Conservation (phyloP, 805 yeast genomes). For the Pichia paraexigua region DNA sequence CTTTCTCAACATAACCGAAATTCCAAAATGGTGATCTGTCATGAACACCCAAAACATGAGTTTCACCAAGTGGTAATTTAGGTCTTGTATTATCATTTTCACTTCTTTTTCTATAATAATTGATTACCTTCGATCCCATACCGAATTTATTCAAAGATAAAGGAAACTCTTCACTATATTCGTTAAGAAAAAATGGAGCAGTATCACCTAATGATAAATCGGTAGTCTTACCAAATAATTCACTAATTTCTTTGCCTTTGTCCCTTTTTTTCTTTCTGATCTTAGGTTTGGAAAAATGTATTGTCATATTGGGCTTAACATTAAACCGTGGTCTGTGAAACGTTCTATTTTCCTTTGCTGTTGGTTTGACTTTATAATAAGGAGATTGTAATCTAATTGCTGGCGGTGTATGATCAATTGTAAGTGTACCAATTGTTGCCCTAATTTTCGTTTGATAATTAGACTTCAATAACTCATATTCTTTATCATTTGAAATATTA, state of each 20-base stretch:
- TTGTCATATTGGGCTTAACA: constrained; percentile 68
- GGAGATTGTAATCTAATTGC: constrained; percentile 86
- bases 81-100: constrained; percentile 84
- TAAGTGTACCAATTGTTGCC: constrained; percentile 83
- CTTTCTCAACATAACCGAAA: constrained; percentile 93
- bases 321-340: constrained; percentile 75
- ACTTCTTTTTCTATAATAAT: constrained; percentile 78
- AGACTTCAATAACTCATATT: constrained; percentile 72
- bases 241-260: constrained; percentile 71
- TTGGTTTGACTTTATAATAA: constrained; percentile 70
- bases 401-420: constrained; percentile 86
- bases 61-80: constrained; percentile 83
- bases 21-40: constrained; percentile 98
- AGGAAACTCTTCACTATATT: constrained; percentile 87
- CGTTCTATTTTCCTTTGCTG: constrained; percentile 59
- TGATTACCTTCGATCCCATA: constrained; percentile 90
- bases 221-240: constrained; percentile 58
- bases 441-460: constrained; percentile 89
- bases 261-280: constrained; percentile 82
- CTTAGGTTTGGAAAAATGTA: constrained; percentile 70
- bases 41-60: constrained; percentile 91
- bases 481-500: constrained; percentile 82
- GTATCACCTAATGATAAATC: constrained; percentile 83
- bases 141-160: constrained; percentile 79
- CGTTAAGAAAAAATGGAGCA: constrained; percentile 68